Evolutionary conservation across 1,284 basidiomycete genomes (phyloP).

Genomic region (Ganoderma resinaceum): DNA sequence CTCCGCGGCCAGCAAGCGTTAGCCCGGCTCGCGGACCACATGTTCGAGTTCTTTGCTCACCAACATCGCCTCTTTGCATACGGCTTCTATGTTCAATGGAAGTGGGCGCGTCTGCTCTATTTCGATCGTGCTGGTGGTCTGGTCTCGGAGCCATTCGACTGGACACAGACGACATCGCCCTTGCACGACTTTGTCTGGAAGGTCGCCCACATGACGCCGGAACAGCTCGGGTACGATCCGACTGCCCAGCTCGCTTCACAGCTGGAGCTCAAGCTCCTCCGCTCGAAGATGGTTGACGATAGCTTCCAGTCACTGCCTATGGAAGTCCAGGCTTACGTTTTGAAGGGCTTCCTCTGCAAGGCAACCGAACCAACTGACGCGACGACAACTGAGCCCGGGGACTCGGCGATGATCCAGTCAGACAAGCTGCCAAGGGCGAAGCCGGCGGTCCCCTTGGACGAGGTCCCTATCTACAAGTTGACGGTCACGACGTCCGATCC

Average conservation of each 20-base stretch:
- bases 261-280: not conserved
- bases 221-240: constrained; percentile 26
- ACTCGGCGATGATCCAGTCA: not conserved
- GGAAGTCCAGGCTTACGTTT: not conserved
- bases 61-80: constrained; percentile 11
- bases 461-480: constrained; percentile 4
- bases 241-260: constrained; percentile 2
- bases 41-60: constrained; percentile 1
- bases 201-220: constrained; percentile 14
- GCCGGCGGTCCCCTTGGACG: not conserved
- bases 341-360: not conserved
- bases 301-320: not conserved
- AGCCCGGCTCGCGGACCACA: not conserved
- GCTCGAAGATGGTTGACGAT: not conserved
- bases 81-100: constrained; percentile 1
- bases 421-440: not conserved
- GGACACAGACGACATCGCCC: not conserved
- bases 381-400: not conserved
- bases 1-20: not conserved
- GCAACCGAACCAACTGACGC: not conserved
- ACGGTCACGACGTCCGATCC: not conserved
- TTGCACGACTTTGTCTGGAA: constrained; percentile 23
- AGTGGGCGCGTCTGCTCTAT: constrained; percentile 12
- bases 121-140: constrained; percentile 17
- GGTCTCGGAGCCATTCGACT: constrained; percentile 19